Percentiles rank a stretch among this genome's conserved stretches.
Conservation (phyloP, 108 stramenopile species). For the Poteriospumella lacustris region DNA sequence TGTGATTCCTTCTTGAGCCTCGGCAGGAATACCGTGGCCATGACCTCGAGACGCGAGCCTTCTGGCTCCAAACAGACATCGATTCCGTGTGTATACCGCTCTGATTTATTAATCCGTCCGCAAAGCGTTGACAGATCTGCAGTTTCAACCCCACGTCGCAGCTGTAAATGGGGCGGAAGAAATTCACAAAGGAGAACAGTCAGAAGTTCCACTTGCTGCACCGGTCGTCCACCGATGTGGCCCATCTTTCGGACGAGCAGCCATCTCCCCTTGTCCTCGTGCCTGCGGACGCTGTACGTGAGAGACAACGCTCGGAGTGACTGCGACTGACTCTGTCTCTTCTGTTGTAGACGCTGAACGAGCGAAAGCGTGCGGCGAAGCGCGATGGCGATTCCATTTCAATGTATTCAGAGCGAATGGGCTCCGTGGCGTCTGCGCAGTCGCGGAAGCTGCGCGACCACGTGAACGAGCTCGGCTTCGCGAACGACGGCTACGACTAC, state of each 20-base stretch:
- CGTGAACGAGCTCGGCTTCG: conserved; percentile 55
- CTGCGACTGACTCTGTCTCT: neutral
- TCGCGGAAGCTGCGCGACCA: conserved; percentile 35
- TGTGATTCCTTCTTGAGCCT: no score
- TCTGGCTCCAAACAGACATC: no score
- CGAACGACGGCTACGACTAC: conserved; percentile 79
- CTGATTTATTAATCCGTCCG: no score
- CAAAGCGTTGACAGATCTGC: no score
- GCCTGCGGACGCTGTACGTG: no score
- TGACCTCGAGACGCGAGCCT: no score
- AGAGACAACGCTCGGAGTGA: neutral
- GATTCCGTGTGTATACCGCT: no score
- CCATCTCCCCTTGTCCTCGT: conserved; percentile 23
- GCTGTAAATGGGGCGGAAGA: conserved; percentile 6
- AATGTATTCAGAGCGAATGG: no score
- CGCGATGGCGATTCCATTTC: no score
- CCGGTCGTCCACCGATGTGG: neutral
- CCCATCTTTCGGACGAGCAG: neutral
- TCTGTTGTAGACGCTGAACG: neutral
- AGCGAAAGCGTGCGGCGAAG: no score
- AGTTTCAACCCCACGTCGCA: neutral
- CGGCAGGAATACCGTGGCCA: no score
- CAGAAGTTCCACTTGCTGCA: conserved; percentile 3
- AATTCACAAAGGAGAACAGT: neutral
- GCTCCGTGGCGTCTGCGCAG: no score